Conservation (phyloP, 257 asterid species). For the Thymus mandschuricus region DNA sequence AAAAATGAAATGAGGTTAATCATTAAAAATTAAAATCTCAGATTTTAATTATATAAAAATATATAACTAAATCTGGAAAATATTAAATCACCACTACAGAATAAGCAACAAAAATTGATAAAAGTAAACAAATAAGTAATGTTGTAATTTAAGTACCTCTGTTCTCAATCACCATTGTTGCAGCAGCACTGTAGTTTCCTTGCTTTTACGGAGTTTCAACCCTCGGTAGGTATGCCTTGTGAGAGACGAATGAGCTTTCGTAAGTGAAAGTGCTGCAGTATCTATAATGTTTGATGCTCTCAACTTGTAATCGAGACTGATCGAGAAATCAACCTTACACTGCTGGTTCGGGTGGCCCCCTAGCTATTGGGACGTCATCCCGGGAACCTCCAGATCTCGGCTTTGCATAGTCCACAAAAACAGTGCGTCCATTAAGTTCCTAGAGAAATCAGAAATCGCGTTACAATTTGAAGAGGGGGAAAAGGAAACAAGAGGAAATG, state of each 20-base stretch:
- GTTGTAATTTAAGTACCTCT: neutral
- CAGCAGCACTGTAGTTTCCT: neutral
- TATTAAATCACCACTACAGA: neutral
- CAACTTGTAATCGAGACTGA: neutral
- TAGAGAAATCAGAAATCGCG: slow-evolving; percentile 33
- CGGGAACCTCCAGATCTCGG: slow-evolving; percentile 44
- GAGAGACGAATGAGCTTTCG: neutral
- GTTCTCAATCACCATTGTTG: neutral
- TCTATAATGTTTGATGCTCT: neutral
- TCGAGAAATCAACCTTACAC: slow-evolving; percentile 33
- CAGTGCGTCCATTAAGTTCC: slow-evolving; percentile 76
- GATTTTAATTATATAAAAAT: too few relatives aligned
- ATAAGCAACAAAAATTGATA: neutral
- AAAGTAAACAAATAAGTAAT: neutral
- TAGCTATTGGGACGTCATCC: slow-evolving; percentile 63
- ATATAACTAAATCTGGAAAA: neutral
- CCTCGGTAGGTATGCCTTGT: neutral
- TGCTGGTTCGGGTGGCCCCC: slow-evolving; percentile 78
- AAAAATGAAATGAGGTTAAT: too few relatives aligned
- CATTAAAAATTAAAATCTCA: too few relatives aligned
- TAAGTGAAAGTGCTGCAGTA: neutral
- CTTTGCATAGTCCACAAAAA: slow-evolving; percentile 84
- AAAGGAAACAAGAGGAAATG: neutral
- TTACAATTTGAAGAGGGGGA: slow-evolving; percentile 1
- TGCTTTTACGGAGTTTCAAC: neutral